Evolutionary conservation across 192 early-diverging fungal genomes (phyloP), one percentile per base, ranked within the genome.

Genomic region (Mortierella hygrophila): DNA sequence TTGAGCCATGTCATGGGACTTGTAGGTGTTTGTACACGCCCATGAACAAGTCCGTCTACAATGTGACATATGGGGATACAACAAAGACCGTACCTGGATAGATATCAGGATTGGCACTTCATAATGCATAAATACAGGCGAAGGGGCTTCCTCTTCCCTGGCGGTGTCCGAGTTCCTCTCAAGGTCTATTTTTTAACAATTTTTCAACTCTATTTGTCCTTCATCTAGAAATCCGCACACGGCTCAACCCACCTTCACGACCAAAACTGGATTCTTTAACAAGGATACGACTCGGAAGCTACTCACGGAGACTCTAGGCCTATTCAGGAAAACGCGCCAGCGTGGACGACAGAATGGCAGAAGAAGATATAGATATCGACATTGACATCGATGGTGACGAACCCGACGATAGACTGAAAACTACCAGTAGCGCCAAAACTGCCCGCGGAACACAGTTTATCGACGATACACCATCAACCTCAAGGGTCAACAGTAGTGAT

Each of bases 381-480:
- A 81, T 81, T 68, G 82, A 85, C 55, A 85, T 85, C 60, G 82
- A 85, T 76, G 82, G 82, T 8, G 77, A 85, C 60, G 82, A 75
- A 16, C 54, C 77, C 6, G 82, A 79, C 16, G 69, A 83, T 10
- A 46, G 44, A 6, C n/a, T 21, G 13, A 46, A 47, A 26, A 55
- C 20, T 6, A 16, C 26, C 29, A 74, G 49, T 16, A 55, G 10
- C 52, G 20, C 21, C 54, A 74, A 46, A 32, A 46, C 35, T 54
- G 20, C 20, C 6, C 23, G 71, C 9, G 42, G 41, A 72, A 46
- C 49, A 44, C 46, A 47, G 46, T 47, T 72, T 29, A 72, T n/a
- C 6, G 4, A 55, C 44, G 38, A 40, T 3, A 54, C 47, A 7
- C 9, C 26, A 41, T 26, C 20, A 20, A n/a, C 11, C 6, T 0